These are phyloP conservation scores for Aureoboletus auriporus DNA, from an alignment of 768 basidiomycete species.

Conservation along the genomic window DNA sequence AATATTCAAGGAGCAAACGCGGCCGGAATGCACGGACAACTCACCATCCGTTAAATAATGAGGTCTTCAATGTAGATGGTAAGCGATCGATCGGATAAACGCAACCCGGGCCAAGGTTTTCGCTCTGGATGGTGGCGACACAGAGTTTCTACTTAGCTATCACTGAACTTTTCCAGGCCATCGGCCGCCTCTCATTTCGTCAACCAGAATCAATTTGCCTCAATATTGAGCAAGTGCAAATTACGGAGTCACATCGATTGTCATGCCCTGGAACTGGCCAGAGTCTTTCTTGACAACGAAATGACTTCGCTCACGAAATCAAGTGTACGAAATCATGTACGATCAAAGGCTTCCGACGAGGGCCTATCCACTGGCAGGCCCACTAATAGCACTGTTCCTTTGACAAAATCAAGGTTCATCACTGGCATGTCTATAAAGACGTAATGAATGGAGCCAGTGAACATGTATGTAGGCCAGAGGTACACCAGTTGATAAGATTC, in stretches of 20 bases:
- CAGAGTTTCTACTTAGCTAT: constrained; percentile 27
- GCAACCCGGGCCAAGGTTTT: neutral
- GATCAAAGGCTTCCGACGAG: constrained; percentile 43
- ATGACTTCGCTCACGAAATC: neutral
- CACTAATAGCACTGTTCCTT: constrained; percentile 12
- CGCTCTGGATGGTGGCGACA: neutral
- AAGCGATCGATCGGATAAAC: constrained; percentile 11
- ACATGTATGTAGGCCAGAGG: constrained; percentile 1
- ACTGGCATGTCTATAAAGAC: constrained; percentile 36
- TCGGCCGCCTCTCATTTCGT: constrained; percentile 32
- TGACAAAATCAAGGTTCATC: constrained; percentile 28
- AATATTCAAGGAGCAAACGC: too few species aligned
- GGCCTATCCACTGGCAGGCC: constrained; percentile 39
- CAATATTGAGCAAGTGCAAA: constrained; percentile 48
- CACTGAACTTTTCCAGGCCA: constrained; percentile 36
- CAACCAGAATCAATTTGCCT: constrained; percentile 32
- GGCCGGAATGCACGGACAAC: constrained; percentile 26
- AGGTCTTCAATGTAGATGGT: constrained; percentile 50
- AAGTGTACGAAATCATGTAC: constrained; percentile 51
- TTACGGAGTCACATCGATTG: constrained; percentile 50
- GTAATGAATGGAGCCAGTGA: constrained; percentile 38
- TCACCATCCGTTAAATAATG: constrained; percentile 52
- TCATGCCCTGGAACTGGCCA: constrained; percentile 39
- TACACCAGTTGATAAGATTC: neutral
- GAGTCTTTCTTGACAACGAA: constrained; percentile 6